A percentile compares a stretch with the other conserved stretches of the same genome.
phyloP scores from a whole-genome alignment of 2,329 filamentous ascomycete genomes.

The Diaporthe eres region DNA sequence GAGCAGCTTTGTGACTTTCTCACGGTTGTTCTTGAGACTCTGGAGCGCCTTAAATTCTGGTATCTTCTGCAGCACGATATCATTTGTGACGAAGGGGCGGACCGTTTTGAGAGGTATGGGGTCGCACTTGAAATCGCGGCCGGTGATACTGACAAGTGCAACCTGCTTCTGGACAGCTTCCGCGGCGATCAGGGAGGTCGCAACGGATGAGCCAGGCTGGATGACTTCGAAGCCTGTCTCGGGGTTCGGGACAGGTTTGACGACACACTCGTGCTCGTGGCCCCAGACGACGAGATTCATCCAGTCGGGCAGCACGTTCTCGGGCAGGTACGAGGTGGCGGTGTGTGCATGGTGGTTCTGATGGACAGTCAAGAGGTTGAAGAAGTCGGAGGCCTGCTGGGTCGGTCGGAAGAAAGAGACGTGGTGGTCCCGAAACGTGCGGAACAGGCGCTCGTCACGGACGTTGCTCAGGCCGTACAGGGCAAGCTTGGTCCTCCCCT shows the following conservation, averaged over 20 bases:
- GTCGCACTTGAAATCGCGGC: slow-evolving; percentile 84
- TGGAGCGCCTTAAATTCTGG: slow-evolving; percentile 83
- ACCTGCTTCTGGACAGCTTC: slow-evolving; percentile 95
- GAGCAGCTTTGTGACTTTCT: slow-evolving; percentile 82
- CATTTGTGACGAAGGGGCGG: slow-evolving; percentile 88
- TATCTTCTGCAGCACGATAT: slow-evolving; percentile 83
- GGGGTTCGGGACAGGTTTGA: slow-evolving; percentile 85
- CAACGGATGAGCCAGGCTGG: slow-evolving; percentile 96
- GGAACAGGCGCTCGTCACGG: slow-evolving; percentile 92
- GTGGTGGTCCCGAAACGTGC: slow-evolving; percentile 92
- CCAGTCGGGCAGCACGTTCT: slow-evolving; percentile 92
- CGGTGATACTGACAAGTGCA: slow-evolving; percentile 85
- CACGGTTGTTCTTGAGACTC: slow-evolving; percentile 85
- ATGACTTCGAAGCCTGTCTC: slow-evolving; percentile 96
- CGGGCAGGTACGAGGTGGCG: slow-evolving; percentile 92
- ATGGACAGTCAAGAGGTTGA: slow-evolving; percentile 94
- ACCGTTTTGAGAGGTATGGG: slow-evolving; percentile 89
- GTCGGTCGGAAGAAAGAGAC: slow-evolving; percentile 93
- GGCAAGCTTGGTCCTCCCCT: slow-evolving; percentile 92
- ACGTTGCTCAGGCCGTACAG: slow-evolving; percentile 97
- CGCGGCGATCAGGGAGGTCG: slow-evolving; percentile 90
- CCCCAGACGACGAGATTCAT: slow-evolving; percentile 93
- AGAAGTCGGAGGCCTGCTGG: slow-evolving; percentile 89
- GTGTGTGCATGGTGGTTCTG: slow-evolving; percentile 97
- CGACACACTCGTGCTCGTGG: slow-evolving; percentile 96